phyloP scores from a whole-genome alignment of 495 filamentous ascomycete species.

The Xylaria flabelliformis region DNA sequence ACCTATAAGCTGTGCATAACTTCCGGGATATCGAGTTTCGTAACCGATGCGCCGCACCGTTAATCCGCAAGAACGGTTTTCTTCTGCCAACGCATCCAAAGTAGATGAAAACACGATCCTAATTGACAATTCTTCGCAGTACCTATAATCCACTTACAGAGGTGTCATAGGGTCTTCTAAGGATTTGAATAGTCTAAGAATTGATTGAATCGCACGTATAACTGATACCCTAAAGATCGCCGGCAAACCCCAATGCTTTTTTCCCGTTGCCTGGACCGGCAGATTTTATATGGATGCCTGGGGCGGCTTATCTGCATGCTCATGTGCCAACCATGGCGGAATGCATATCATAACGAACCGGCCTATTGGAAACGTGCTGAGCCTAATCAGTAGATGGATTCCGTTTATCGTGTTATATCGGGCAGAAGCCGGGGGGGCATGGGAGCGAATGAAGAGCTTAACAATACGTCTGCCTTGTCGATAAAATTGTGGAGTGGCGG shows the following conservation, averaged over 20 bases:
- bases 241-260: background rate
- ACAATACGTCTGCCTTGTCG: constrained; percentile 19
- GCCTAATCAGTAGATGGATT: background rate
- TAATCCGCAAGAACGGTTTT: background rate
- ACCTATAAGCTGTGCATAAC: background rate
- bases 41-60: background rate
- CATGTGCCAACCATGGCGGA: background rate
- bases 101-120: background rate
- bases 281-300: constrained; percentile 16
- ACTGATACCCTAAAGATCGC: background rate
- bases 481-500: background rate
- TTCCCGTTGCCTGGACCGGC: constrained; percentile 1
- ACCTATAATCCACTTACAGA: background rate
- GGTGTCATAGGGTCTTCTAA: background rate
- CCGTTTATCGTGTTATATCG: background rate
- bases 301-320: background rate
- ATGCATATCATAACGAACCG: constrained; percentile 7
- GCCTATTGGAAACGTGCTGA: background rate
- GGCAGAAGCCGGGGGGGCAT: background rate
- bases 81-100: background rate
- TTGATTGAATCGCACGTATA: background rate
- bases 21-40: background rate
- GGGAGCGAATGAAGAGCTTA: constrained; percentile 4
- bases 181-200: background rate
- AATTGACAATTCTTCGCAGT: background rate